A percentile compares a stretch with the other conserved stretches of the same genome.
These are phyloP conservation scores for Auxenochlorella pyrenoidosa DNA, from an alignment of 139 green algal genomes.

Conservation along the genomic window DNA sequence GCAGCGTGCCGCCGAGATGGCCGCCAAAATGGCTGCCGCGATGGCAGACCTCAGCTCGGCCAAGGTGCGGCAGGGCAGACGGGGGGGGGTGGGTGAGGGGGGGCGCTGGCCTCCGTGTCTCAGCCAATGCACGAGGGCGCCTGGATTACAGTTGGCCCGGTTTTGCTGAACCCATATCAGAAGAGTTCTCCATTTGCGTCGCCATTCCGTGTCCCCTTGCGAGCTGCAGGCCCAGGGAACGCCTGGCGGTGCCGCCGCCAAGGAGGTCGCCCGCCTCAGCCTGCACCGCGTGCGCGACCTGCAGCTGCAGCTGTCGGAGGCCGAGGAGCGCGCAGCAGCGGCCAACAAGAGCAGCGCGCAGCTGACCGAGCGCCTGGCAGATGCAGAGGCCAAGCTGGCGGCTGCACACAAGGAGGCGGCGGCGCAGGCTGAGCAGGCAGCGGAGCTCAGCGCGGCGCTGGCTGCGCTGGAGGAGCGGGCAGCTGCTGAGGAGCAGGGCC, in stretches of 20 bases:
- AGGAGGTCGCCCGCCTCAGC: slow-evolving; percentile 28
- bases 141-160: too few relatives aligned
- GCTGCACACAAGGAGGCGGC: slow-evolving; percentile 7
- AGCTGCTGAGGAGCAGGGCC: slow-evolving; percentile 16
- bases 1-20: slow-evolving; percentile 15
- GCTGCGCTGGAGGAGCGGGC: neutral
- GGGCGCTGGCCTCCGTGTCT: too few relatives aligned
- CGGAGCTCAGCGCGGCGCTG: neutral
- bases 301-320: slow-evolving; percentile 12
- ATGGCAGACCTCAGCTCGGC: slow-evolving; percentile 16
- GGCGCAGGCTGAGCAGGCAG: neutral
- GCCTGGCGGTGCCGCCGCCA: slow-evolving; percentile 34
- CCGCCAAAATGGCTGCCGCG: neutral
- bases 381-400: slow-evolving; percentile 22
- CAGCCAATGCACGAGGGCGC: too few relatives aligned
- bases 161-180: too few relatives aligned
- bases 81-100: neutral
- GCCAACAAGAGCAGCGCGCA: neutral
- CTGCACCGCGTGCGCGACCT: slow-evolving; percentile 24
- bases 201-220: too few relatives aligned
- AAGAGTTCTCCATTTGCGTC: neutral
- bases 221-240: slow-evolving; percentile 15
- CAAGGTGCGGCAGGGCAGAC: neutral
- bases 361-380: neutral
- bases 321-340: neutral